Evolutionary conservation across 2,329 filamentous ascomycete species (phyloP).

Genomic region (Aureobasidium sp.): DNA sequence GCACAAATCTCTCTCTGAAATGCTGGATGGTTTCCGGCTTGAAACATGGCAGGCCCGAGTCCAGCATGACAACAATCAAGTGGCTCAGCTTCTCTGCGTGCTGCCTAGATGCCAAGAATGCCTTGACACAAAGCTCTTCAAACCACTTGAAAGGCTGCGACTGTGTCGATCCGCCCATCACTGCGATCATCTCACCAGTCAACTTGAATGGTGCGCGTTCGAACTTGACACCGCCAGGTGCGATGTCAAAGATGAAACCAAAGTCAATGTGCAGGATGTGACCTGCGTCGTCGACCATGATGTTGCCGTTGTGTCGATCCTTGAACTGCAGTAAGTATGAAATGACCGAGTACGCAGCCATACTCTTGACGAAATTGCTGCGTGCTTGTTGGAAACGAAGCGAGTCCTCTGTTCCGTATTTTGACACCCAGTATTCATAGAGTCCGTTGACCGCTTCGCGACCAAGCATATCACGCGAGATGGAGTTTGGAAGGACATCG

Average conservation of each 20-base stretch:
- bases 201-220: conserved; percentile 98
- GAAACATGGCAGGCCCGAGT: conserved; percentile 93
- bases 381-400: conserved; percentile 91
- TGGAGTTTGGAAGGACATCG: conserved; percentile 94
- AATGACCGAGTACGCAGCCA: conserved; percentile 97
- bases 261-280: conserved; percentile 99
- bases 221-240: conserved; percentile 92
- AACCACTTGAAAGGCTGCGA: conserved; percentile 93
- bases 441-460: conserved; percentile 96
- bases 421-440: conserved; percentile 96
- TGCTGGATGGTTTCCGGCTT: conserved; percentile 91
- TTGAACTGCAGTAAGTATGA: conserved; percentile 98
- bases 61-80: conserved; percentile 90
- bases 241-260: conserved; percentile 98
- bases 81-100: conserved; percentile 85
- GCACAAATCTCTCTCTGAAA: conserved; percentile 85
- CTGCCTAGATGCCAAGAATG: conserved; percentile 80
- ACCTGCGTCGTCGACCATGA: conserved; percentile 96
- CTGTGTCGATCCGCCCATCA: conserved; percentile 80
- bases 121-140: conserved; percentile 91
- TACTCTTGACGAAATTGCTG: conserved; percentile 97
- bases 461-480: conserved; percentile 96
- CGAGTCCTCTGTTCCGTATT: conserved; percentile 94
- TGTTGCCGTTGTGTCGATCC: conserved; percentile 97
- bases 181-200: conserved; percentile 94